Conservation (phyloP, 805 yeast species). For the Metschnikowia sp. region DNA sequence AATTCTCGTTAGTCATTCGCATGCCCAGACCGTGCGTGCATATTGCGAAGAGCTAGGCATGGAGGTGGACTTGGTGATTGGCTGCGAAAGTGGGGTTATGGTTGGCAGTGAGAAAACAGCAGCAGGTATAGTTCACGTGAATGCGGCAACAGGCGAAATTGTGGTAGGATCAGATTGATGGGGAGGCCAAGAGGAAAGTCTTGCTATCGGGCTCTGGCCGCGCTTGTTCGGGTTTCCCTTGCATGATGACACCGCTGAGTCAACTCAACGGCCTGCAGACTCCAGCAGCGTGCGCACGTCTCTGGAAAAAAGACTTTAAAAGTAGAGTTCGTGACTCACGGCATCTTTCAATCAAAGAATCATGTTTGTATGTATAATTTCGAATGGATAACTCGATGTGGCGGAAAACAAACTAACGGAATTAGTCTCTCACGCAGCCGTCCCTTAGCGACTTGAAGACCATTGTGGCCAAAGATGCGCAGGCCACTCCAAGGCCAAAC, state of each 20-base stretch:
- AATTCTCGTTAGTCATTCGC: too few species aligned
- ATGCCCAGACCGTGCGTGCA: constrained; percentile 30
- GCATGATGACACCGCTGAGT: too few species aligned
- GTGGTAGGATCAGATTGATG: constrained; percentile 24
- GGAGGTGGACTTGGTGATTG: constrained; percentile 40
- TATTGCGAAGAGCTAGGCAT: constrained; percentile 47
- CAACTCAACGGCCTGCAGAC: too few species aligned
- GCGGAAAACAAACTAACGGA: too few species aligned
- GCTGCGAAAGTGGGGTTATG: constrained; percentile 18
- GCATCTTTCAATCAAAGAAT: not conserved
- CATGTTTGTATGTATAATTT: constrained; percentile 25
- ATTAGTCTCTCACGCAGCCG: constrained; percentile 33
- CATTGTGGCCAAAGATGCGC: constrained; percentile 20
- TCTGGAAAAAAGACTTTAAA: constrained; percentile 1
- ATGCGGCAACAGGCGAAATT: constrained; percentile 38
- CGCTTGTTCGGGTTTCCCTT: too few species aligned
- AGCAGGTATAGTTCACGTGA: constrained; percentile 41
- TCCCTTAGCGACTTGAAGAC: constrained; percentile 28
- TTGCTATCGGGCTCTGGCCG: too few species aligned
- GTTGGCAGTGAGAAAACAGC: constrained; percentile 48
- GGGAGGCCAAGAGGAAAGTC: too few species aligned
- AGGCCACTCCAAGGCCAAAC: constrained; percentile 45
- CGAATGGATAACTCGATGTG: not conserved
- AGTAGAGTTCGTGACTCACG: constrained; percentile 1
- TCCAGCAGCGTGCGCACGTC: not conserved